phyloP scores from a whole-genome alignment of 495 filamentous ascomycete species.

The Daldinia vernicosa region DNA sequence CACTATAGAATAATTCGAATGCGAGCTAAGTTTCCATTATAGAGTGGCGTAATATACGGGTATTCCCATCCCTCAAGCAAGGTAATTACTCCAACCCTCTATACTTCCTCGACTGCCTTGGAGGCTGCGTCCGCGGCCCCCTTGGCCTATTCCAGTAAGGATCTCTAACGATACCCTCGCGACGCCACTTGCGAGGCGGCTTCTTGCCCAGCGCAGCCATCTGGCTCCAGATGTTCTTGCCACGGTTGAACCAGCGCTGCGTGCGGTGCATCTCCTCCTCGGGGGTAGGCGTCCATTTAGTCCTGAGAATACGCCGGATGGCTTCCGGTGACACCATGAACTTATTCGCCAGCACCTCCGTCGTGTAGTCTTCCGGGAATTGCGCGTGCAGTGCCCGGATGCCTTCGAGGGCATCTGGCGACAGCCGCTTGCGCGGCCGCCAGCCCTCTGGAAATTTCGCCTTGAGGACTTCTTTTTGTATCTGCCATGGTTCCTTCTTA shows the following conservation, averaged over 20 bases:
- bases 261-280: conserved; percentile 69
- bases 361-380: conserved; percentile 79
- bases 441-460: conserved; percentile 82
- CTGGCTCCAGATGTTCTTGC: conserved; percentile 77
- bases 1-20: background rate
- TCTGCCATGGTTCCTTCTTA: conserved; percentile 67
- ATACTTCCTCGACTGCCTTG: background rate
- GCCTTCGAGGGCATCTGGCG: conserved; percentile 87
- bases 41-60: background rate
- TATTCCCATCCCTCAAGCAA: background rate
- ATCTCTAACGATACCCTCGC: conserved; percentile 67
- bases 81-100: background rate
- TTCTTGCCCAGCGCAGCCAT: conserved; percentile 74
- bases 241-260: conserved; percentile 79
- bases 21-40: background rate
- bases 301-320: conserved; percentile 84
- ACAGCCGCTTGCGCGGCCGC: conserved; percentile 84
- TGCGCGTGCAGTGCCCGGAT: conserved; percentile 81
- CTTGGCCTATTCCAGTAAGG: conserved; percentile 48
- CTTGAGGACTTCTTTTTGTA: conserved; percentile 73
- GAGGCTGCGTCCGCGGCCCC: conserved; percentile 37
- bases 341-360: conserved; percentile 73
- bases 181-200: conserved; percentile 72
- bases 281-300: conserved; percentile 77
- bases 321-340: conserved; percentile 89